phyloP scores from a whole-genome alignment of 1,139 yeast genomes.

The Diutina scorzettiae region DNA sequence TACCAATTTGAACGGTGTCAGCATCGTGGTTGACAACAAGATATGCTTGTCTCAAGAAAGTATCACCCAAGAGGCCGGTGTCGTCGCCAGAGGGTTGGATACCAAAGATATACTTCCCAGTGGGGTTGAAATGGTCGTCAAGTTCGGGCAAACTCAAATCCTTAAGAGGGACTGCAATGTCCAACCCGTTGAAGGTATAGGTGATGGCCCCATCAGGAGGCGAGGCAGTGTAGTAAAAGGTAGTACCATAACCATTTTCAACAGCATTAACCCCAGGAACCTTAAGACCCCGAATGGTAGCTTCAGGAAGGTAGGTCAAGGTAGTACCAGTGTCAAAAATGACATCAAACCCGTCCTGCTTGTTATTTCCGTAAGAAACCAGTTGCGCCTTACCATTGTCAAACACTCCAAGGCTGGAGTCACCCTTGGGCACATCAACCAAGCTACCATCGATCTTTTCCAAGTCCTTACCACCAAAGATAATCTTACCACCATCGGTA shows the following conservation, averaged over 20 bases:
- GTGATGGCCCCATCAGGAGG: neutral
- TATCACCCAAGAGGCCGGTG: neutral
- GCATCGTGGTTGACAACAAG: neutral
- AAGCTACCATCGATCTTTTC: neutral
- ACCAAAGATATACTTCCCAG: neutral
- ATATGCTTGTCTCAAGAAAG: neutral
- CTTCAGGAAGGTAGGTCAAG: neutral
- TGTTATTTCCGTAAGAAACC: neutral
- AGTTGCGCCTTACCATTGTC: neutral
- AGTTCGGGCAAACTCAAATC: neutral
- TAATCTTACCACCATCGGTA: neutral
- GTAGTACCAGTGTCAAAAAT: neutral
- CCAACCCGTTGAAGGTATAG: neutral
- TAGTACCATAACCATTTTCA: neutral
- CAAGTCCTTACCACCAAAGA: neutral
- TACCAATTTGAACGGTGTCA: neutral
- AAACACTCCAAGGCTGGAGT: neutral
- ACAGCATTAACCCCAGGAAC: neutral
- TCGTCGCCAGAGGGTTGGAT: neutral
- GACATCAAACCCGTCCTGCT: neutral
- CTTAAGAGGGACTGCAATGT: neutral
- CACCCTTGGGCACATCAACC: neutral
- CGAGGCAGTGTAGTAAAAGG: neutral
- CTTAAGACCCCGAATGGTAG: neutral
- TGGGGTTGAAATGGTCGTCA: neutral